A percentile compares a stretch with the other conserved stretches of the same genome.
Conservation (phyloP, 164 flowering plant genomes). For the Berberis thunbergii region DNA sequence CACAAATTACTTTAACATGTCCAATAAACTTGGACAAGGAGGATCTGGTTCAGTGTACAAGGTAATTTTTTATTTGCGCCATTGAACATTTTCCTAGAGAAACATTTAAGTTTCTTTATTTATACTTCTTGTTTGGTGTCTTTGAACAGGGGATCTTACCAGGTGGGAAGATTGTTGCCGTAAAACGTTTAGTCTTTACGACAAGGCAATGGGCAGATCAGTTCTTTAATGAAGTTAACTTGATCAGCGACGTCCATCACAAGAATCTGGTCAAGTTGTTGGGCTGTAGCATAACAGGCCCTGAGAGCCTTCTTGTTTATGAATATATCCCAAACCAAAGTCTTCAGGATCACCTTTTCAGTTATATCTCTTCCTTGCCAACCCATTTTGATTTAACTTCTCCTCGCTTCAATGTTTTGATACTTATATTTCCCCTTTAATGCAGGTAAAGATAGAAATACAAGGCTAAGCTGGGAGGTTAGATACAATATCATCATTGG, state of each 20-base stretch:
- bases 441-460: slow-evolving; percentile 27
- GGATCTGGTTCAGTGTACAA: slow-evolving; percentile 78
- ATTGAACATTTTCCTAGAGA: background rate
- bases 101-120: background rate
- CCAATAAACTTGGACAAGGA: slow-evolving; percentile 75
- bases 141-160: slow-evolving; percentile 48
- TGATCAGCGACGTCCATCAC: slow-evolving; percentile 62
- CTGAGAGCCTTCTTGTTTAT: slow-evolving; percentile 87
- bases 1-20: slow-evolving; percentile 46
- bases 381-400: background rate
- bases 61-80: slow-evolving; percentile 19
- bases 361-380: slow-evolving; percentile 16
- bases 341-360: slow-evolving; percentile 37
- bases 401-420: background rate
- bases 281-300: slow-evolving; percentile 87
- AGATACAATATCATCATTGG: slow-evolving; percentile 47
- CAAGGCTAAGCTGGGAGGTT: slow-evolving; percentile 35
- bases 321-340: slow-evolving; percentile 61
- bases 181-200: slow-evolving; percentile 71
- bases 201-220: slow-evolving; percentile 84
- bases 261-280: slow-evolving; percentile 67
- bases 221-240: slow-evolving; percentile 82
- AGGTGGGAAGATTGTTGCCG: slow-evolving; percentile 53
- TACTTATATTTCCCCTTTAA: background rate
- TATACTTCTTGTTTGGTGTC: background rate